Evolutionary conservation across 176 grass and related monocot genomes (phyloP).

Genomic region (Phragmites australis): DNA sequence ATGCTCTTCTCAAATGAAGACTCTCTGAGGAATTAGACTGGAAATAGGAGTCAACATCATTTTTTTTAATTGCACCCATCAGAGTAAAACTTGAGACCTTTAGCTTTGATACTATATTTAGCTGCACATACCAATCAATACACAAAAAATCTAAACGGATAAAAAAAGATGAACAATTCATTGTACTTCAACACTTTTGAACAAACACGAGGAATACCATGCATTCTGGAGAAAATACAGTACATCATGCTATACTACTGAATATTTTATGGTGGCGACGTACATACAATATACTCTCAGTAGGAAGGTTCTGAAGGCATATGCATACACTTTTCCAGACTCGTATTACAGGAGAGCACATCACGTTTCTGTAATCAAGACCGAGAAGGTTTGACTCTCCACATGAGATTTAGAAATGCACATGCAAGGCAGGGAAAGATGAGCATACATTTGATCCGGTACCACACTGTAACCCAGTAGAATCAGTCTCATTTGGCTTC

Average conservation of each 20-base stretch:
- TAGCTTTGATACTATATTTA: too few species aligned
- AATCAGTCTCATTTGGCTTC: slow-evolving; percentile 46
- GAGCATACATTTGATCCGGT: neutral
- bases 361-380: neutral
- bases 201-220: neutral
- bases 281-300: neutral
- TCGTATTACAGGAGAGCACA: neutral
- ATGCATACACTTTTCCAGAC: neutral
- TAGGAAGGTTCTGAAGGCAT: slow-evolving; percentile 29
- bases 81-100: too few species aligned
- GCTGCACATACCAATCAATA: too few species aligned
- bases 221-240: neutral
- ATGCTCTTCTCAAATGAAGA: too few species aligned
- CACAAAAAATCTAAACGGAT: too few species aligned
- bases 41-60: too few species aligned
- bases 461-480: neutral
- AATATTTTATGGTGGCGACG: neutral
- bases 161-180: too few species aligned
- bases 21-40: too few species aligned
- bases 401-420: slow-evolving; percentile 29
- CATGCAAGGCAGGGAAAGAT: slow-evolving; percentile 12
- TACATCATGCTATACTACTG: neutral
- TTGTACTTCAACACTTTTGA: too few species aligned
- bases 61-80: too few species aligned
- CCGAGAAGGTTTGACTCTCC: slow-evolving; percentile 15